Conservation (phyloP, 441 rosid genomes). For the Gossypium davidsonii region DNA sequence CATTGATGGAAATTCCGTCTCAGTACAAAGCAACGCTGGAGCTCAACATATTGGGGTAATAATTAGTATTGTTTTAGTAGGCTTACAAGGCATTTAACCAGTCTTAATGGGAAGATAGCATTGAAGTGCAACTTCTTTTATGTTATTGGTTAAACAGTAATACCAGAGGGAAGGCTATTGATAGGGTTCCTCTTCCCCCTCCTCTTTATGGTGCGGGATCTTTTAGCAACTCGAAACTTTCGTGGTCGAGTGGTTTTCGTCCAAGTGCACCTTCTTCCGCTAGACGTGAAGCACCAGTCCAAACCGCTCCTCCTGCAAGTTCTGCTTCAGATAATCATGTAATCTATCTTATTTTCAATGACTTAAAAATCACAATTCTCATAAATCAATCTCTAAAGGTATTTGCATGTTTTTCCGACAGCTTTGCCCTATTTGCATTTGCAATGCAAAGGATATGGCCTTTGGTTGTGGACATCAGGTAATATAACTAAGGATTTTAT, state of each 20-base stretch:
- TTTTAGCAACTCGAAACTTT: slow-evolving; percentile 25
- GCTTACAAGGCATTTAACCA: neutral
- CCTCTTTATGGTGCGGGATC: slow-evolving; percentile 44
- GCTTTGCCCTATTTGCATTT: slow-evolving; percentile 63
- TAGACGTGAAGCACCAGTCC: slow-evolving; percentile 4
- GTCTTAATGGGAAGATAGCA: neutral
- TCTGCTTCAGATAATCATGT: slow-evolving; percentile 50
- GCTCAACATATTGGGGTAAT: slow-evolving; percentile 43
- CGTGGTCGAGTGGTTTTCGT: slow-evolving; percentile 23
- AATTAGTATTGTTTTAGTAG: neutral
- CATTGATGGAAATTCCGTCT: slow-evolving; percentile 49
- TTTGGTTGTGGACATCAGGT: slow-evolving; percentile 73
- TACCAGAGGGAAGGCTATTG: slow-evolving; percentile 26
- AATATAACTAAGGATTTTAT: slow-evolving; percentile 4
- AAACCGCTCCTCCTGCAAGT: slow-evolving; percentile 30
- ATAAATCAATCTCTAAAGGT: neutral
- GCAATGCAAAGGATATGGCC: slow-evolving; percentile 50
- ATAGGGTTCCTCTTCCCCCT: slow-evolving; percentile 77
- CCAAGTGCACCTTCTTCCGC: slow-evolving; percentile 24
- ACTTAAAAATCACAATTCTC: neutral
- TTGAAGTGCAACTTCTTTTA: neutral
- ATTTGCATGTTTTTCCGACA: slow-evolving; percentile 16
- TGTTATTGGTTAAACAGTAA: slow-evolving; percentile 18
- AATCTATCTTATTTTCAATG: neutral
- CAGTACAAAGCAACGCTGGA: slow-evolving; percentile 52